phyloP scores from a whole-genome alignment of 768 basidiomycete species.

The Lentinula sp. region DNA sequence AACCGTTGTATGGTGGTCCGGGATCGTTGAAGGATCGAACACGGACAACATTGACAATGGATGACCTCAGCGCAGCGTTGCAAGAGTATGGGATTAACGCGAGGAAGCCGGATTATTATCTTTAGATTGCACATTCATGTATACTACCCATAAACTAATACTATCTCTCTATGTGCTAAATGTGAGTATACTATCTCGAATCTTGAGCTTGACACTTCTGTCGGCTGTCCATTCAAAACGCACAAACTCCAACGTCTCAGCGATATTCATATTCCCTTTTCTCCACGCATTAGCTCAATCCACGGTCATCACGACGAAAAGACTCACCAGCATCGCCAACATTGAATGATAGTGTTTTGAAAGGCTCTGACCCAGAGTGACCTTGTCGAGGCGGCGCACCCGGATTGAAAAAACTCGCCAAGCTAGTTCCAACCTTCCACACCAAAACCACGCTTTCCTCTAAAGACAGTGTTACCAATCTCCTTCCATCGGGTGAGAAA shows the following conservation, averaged over 20 bases:
- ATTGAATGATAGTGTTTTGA: slow-evolving; percentile 82
- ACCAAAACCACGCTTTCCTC: slow-evolving; percentile 81
- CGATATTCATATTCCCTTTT: slow-evolving; percentile 33
- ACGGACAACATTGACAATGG: slow-evolving; percentile 93
- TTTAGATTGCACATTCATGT: slow-evolving; percentile 32
- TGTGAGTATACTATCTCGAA: slow-evolving; percentile 76
- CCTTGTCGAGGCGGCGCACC: slow-evolving; percentile 92
- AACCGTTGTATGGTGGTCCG: slow-evolving; percentile 42
- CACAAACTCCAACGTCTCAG: slow-evolving; percentile 65
- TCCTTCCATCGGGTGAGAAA: slow-evolving; percentile 90
- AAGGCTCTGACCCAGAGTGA: slow-evolving; percentile 74
- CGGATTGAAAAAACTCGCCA: slow-evolving; percentile 85
- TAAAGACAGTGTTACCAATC: slow-evolving; percentile 82
- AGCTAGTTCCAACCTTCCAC: slow-evolving; percentile 93
- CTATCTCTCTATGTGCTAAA: slow-evolving; percentile 61
- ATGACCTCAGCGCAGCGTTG: slow-evolving; percentile 88
- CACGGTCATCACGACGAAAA: neutral
- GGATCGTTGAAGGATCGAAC: slow-evolving; percentile 81
- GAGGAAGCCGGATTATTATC: slow-evolving; percentile 91
- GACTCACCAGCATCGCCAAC: slow-evolving; percentile 75
- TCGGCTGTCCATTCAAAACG: slow-evolving; percentile 82
- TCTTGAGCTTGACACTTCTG: slow-evolving; percentile 76
- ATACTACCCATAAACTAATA: neutral
- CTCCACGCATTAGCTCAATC: neutral
- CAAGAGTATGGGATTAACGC: slow-evolving; percentile 95